Conservation (phyloP, 768 basidiomycete genomes). For the Tephrocybe sp. region DNA sequence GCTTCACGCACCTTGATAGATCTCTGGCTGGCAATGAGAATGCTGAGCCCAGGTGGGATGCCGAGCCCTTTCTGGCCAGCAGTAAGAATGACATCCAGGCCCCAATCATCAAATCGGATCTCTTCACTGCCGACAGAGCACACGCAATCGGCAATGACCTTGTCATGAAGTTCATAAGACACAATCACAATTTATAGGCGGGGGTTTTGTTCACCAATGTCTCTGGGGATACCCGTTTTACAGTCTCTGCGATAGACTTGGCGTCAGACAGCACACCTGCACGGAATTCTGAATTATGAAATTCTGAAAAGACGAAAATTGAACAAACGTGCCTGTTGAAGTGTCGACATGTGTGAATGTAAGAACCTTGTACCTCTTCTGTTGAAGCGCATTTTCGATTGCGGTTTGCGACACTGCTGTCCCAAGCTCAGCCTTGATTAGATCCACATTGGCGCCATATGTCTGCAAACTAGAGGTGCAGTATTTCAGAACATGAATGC, state of each 20-base stretch:
- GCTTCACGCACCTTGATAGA: conserved; percentile 70
- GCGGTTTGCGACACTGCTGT: conserved; percentile 61
- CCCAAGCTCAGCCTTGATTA: conserved; percentile 83
- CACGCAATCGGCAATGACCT: conserved; percentile 89
- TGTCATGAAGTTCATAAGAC: conserved; percentile 4
- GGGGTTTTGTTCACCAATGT: conserved; percentile 57
- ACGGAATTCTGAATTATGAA: background rate
- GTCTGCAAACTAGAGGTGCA: conserved; percentile 59
- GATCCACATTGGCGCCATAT: conserved; percentile 87
- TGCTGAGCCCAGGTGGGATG: conserved; percentile 89
- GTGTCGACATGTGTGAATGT: conserved; percentile 97
- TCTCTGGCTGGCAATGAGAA: conserved; percentile 77
- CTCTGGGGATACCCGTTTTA: conserved; percentile 76
- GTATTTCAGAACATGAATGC: background rate
- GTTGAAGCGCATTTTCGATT: conserved; percentile 67
- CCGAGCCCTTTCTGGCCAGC: conserved; percentile 94
- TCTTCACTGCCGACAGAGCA: conserved; percentile 97
- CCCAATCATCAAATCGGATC: conserved; percentile 93
- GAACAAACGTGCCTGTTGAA: conserved; percentile 60
- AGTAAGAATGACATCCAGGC: conserved; percentile 82
- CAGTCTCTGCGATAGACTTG: conserved; percentile 69
- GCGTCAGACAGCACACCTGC: conserved; percentile 85
- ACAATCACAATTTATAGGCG: conserved; percentile 4
- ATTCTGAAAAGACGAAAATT: background rate
- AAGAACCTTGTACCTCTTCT: conserved; percentile 84